Percentiles rank a stretch among this genome's conserved stretches.
phyloP scores from a whole-genome alignment of 129 eudicot species.

The Silybum marianum region DNA sequence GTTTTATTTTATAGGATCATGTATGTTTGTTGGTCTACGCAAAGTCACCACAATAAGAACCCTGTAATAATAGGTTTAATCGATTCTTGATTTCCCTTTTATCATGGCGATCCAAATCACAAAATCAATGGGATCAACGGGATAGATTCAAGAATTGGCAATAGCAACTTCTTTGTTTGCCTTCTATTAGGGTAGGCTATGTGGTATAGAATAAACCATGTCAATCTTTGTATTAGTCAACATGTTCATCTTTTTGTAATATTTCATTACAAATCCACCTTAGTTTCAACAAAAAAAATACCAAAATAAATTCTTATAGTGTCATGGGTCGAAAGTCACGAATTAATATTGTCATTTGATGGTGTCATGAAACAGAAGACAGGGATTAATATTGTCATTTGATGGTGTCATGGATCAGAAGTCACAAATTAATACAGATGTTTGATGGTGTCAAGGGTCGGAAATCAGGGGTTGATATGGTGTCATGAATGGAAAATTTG shows the following conservation, averaged over 20 bases:
- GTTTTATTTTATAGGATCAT: constrained; percentile 25
- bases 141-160: constrained; percentile 12
- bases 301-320: not conserved
- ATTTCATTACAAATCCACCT: not conserved
- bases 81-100: constrained; percentile 4
- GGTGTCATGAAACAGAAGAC: not conserved
- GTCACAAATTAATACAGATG: not conserved
- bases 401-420: not conserved
- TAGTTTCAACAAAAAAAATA: not conserved
- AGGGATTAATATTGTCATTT: no score
- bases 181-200: constrained; percentile 24
- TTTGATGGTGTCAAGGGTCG: not conserved
- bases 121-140: constrained; percentile 16
- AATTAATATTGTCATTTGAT: no score
- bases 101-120: constrained; percentile 22
- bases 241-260: not conserved
- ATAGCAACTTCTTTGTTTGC: not conserved
- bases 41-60: constrained; percentile 10
- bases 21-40: constrained; percentile 24
- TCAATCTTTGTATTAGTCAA: constrained; percentile 16
- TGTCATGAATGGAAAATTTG: no score
- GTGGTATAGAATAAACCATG: constrained; percentile 30
- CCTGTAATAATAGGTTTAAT: constrained; percentile 15
- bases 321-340: no score
- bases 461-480: no score